A percentile compares a stretch with the other conserved stretches of the same genome.
Conservation (phyloP, 2,329 filamentous ascomycete genomes). For the Lachnellula suecica region DNA sequence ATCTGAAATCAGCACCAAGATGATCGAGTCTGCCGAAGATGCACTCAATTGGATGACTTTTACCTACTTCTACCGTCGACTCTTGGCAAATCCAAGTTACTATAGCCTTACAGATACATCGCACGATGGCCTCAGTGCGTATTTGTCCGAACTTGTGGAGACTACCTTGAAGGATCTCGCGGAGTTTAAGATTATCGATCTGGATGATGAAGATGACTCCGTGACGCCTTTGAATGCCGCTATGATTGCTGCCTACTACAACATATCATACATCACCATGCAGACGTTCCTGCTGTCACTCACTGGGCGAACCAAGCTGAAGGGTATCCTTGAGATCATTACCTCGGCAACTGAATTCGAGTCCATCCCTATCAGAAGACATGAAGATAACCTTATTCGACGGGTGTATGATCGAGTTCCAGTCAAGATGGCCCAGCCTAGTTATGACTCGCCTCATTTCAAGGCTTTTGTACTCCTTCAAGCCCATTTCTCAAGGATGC, state of each 20-base stretch:
- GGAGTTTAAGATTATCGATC: slow-evolving; percentile 92
- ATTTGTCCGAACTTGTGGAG: slow-evolving; percentile 93
- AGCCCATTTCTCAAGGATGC: slow-evolving; percentile 96
- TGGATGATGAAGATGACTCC: slow-evolving; percentile 90
- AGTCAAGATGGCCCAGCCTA: slow-evolving; percentile 87
- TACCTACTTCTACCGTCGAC: slow-evolving; percentile 94
- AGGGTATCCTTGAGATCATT: slow-evolving; percentile 94
- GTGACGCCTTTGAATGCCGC: slow-evolving; percentile 90
- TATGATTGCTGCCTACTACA: slow-evolving; percentile 99
- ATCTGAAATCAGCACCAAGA: slow-evolving; percentile 93
- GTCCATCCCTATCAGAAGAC: slow-evolving; percentile 86
- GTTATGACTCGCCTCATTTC: slow-evolving; percentile 93
- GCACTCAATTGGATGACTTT: slow-evolving; percentile 98
- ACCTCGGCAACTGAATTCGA: slow-evolving; percentile 98
- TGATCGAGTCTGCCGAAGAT: slow-evolving; percentile 92
- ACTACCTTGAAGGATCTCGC: slow-evolving; percentile 85
- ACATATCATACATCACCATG: slow-evolving; percentile 99
- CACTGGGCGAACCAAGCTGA: slow-evolving; percentile 85
- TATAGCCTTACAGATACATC: slow-evolving; percentile 87
- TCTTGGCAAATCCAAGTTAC: slow-evolving; percentile 94
- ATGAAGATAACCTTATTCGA: slow-evolving; percentile 83
- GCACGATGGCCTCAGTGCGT: slow-evolving; percentile 89
- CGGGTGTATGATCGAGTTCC: slow-evolving; percentile 93
- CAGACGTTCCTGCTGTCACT: slow-evolving; percentile 95
- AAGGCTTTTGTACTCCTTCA: slow-evolving; percentile 97